Percentiles rank a stretch among this genome's conserved stretches.
Conservation (phyloP, 805 yeast species). For the Starmerella sirachaensis region DNA sequence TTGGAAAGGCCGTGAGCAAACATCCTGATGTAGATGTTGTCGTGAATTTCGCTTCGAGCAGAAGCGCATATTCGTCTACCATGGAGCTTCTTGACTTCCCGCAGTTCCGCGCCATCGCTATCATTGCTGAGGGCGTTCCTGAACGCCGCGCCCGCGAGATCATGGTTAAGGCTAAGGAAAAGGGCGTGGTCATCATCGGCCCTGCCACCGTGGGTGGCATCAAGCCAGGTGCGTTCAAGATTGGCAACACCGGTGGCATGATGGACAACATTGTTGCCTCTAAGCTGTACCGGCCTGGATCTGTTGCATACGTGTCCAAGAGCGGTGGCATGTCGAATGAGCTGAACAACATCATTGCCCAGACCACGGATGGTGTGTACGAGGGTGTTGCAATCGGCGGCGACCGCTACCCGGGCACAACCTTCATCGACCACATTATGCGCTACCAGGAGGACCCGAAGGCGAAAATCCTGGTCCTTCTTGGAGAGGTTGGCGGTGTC, state of each 20-base stretch:
- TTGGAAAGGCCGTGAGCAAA: constrained; percentile 32
- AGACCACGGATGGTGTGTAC: constrained; percentile 37
- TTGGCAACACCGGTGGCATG: constrained; percentile 41
- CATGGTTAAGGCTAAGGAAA: constrained; percentile 33
- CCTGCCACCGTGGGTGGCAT: constrained; percentile 40
- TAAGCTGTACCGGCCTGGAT: constrained; percentile 38
- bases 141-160: constrained; percentile 40
- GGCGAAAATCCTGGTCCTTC: constrained; percentile 53
- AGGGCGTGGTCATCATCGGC: constrained; percentile 37
- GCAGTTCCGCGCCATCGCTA: constrained; percentile 36
- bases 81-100: constrained; percentile 38
- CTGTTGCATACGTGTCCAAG: constrained; percentile 38
- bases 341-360: constrained; percentile 36
- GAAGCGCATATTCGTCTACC: constrained; percentile 37
- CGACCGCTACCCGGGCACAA: constrained; percentile 63
- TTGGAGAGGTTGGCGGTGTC: constrained; percentile 63
- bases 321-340: constrained; percentile 41
- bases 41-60: constrained; percentile 37
- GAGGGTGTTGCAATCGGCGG: constrained; percentile 63
- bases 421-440: constrained; percentile 55
- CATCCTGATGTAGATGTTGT: constrained; percentile 40
- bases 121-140: constrained; percentile 39
- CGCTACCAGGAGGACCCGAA: constrained; percentile 52
- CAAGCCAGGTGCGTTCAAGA: constrained; percentile 40
- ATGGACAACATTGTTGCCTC: constrained; percentile 40